phyloP scores from a whole-genome alignment of 139 green algal species.

The Chlorella vulgaris region DNA sequence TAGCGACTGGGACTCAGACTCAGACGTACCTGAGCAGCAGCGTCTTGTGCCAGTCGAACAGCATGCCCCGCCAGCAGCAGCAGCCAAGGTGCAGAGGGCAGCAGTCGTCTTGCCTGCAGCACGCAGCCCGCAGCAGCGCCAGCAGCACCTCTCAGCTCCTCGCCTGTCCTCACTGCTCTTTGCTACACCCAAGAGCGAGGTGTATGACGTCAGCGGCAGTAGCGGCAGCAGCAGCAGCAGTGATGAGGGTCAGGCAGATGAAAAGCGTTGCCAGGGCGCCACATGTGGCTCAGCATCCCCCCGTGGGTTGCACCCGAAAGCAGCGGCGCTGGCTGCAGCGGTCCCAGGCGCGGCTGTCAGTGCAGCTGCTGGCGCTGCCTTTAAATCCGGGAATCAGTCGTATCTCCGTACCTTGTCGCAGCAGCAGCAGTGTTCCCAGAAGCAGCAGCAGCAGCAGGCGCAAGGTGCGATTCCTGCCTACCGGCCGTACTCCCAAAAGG shows the following conservation, averaged over 20 bases:
- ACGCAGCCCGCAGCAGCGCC: not conserved
- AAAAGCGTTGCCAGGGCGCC: not conserved
- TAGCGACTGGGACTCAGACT: not conserved
- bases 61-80: not conserved
- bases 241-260: not conserved
- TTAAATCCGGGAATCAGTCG: too few species aligned
- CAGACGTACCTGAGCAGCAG: not conserved
- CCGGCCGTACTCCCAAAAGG: slow-evolving; percentile 9
- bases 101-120: not conserved
- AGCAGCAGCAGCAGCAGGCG: not conserved
- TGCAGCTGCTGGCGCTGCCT: too few species aligned
- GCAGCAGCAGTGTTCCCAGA: not conserved
- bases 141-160: not conserved
- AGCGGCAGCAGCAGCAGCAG: not conserved
- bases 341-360: not conserved
- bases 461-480: not conserved
- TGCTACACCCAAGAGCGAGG: not conserved
- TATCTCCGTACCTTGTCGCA: too few species aligned
- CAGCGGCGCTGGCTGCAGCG: not conserved
- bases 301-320: too few species aligned
- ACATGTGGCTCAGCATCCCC: not conserved
- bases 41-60: not conserved
- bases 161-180: not conserved
- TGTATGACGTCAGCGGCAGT: slow-evolving; percentile 3
- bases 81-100: too few species aligned